phyloP scores from a whole-genome alignment of 768 basidiomycete species.

The Lentinus tigrinus region DNA sequence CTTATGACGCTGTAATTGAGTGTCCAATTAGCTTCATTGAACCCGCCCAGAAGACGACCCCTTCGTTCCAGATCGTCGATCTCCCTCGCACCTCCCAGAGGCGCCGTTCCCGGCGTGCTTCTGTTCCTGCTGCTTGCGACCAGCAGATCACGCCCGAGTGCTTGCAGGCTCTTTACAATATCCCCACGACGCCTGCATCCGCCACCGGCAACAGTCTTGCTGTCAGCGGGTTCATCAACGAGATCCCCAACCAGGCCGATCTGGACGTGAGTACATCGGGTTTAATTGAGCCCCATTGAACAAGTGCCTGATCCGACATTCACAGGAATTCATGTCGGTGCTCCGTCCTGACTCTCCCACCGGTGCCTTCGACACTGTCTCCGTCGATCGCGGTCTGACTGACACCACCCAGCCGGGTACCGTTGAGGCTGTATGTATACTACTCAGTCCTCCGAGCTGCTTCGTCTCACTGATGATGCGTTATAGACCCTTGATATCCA shows the following conservation, averaged over 20 bases:
- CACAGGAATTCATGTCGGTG: slow-evolving; percentile 47
- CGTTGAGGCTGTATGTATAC: slow-evolving; percentile 51
- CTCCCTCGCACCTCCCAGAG: slow-evolving; percentile 26
- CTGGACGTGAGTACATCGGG: slow-evolving; percentile 10
- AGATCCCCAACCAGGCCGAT: slow-evolving; percentile 23
- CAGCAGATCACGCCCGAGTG: slow-evolving; percentile 25
- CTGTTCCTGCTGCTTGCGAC: slow-evolving; percentile 40
- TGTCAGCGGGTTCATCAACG: slow-evolving; percentile 23
- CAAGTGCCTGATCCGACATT: slow-evolving; percentile 28
- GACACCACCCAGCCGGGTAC: slow-evolving; percentile 53
- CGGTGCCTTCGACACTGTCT: slow-evolving; percentile 23
- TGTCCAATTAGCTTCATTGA: slow-evolving; percentile 3
- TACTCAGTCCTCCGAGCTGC: not conserved
- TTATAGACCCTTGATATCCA: slow-evolving; percentile 24
- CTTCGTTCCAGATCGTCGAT: slow-evolving; percentile 1
- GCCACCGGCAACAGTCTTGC: slow-evolving; percentile 17
- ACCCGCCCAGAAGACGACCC: not conserved
- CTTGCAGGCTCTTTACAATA: slow-evolving; percentile 23
- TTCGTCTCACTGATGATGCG: not conserved
- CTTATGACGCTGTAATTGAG: not conserved
- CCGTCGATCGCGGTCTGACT: slow-evolving; percentile 33
- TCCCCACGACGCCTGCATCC: slow-evolving; percentile 20
- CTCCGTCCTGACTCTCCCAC: slow-evolving; percentile 47
- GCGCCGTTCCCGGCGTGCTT: slow-evolving; percentile 18
- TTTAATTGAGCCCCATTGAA: not conserved